Conservation (phyloP, 371 early-diverging fungal genomes). For the Saksenaea vasiformis region DNA sequence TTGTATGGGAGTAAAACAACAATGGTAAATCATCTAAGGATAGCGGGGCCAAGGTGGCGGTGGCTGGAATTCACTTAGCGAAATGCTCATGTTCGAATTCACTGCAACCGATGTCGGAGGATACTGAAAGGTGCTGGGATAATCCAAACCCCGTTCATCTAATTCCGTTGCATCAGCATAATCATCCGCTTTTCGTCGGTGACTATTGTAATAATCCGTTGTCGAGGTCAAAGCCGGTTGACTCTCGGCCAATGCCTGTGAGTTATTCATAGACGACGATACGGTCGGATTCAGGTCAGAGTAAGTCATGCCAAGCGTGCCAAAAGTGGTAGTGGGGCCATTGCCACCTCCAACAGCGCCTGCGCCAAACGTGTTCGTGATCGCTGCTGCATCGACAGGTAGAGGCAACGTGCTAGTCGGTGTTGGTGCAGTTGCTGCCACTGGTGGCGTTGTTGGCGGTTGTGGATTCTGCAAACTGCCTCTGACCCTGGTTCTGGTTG, state of each 20-base stretch:
- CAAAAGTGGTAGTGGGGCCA: constrained; percentile 13
- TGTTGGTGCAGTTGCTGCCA: neutral
- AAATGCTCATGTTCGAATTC: neutral
- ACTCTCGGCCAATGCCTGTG: neutral
- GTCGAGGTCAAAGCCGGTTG: neutral
- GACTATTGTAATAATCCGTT: neutral
- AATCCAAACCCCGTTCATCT: neutral
- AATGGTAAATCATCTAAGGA: neutral
- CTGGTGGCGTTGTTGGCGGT: neutral
- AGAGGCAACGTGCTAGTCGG: neutral
- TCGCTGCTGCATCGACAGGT: neutral
- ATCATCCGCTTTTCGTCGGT: neutral
- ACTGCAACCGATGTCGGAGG: neutral
- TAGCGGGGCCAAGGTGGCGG: neutral
- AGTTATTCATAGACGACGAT: neutral
- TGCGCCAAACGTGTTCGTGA: neutral
- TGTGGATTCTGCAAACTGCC: neutral
- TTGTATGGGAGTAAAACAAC: neutral
- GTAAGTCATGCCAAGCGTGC: constrained; percentile 3
- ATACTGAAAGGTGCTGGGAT: neutral
- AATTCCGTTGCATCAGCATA: neutral
- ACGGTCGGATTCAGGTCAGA: neutral
- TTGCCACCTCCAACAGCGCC: neutral
- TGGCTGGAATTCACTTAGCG: neutral
- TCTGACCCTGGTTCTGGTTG: constrained; percentile 3